Base-by-base conservation (phyloP, 495 filamentous ascomycete species). In the Clohesyomyces aquaticus region DNA sequence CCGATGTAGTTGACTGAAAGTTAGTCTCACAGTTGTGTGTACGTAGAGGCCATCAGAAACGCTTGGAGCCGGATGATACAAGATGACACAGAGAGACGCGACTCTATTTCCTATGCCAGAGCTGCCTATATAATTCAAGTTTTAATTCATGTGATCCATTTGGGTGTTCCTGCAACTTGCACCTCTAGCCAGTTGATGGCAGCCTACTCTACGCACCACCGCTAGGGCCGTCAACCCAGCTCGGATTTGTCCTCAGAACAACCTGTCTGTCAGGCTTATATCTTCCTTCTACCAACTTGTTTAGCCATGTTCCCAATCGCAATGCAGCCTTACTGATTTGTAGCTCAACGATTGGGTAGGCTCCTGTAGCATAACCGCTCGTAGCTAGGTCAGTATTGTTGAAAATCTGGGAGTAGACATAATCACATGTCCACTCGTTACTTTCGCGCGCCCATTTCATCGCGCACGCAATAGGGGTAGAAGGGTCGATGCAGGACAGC, bases 261-360 rank as follows among this genome's bases (percentile, higher is more conserved):
- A 35, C 25, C 38, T 57, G 54, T 25, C 21, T 11, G 46, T 57
- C 21, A 25, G 4, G 2, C 23, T 35, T 49, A n/a, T 19, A 16
- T 9, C 28, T 41, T 6, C 6, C 29, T 21, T 45, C 43, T 1
- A 63, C 68, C 21, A 71, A 32, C 22, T 42, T 59, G 35, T 78
- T 77, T 42, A 77, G 65, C 76, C 72, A 77, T 16, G 67, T 72
- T 21, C 60, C 76, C 56, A 77, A 55, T 32, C 77, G 71, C 55
- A 73, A 43, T 19, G 72, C 70, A 0, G 72, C 72, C 61, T 75
- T 75, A 52, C 65, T 71, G 9, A 74, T 69, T 61, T 75, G 73
- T 21, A 75, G 55, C 63, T 74, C 70, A 2, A 75, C 68, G 52
- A 75, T 70, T 11, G 72, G 73, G 48, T 62, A 71, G 4, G 69